Conservation (phyloP, 2,329 filamentous ascomycete species). For the Diaporthe vexans region DNA sequence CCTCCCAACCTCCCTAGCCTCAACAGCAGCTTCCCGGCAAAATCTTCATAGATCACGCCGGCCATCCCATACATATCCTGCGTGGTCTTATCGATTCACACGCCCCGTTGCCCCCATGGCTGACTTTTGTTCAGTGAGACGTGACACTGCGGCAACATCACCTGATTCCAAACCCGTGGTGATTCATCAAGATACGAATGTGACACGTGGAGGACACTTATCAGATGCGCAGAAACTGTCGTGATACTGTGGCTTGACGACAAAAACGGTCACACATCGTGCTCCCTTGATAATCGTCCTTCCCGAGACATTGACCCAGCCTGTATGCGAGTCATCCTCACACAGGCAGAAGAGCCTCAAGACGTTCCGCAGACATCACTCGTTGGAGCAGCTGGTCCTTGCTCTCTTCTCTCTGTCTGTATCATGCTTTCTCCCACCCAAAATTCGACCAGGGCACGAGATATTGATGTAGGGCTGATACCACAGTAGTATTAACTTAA, state of each 20-base stretch:
- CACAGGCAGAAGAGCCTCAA: constrained; percentile 15
- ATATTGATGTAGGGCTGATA: constrained; percentile 3
- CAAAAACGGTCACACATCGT: neutral
- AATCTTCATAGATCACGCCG: neutral
- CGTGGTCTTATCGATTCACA: too few species aligned
- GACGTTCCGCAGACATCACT: neutral
- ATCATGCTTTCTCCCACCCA: neutral
- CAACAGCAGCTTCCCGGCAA: neutral
- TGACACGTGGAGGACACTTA: neutral
- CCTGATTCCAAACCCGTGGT: neutral
- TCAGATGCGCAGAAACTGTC: neutral
- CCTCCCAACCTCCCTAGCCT: too few species aligned
- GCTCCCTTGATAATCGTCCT: neutral
- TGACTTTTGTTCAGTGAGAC: neutral
- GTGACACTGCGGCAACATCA: neutral
- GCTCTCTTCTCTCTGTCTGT: neutral
- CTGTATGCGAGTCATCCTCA: constrained; percentile 15
- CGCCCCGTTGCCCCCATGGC: too few species aligned
- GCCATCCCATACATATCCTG: too few species aligned
- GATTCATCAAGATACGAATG: neutral
- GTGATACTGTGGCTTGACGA: constrained; percentile 31
- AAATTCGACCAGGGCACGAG: neutral
- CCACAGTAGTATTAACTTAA: constrained; percentile 22
- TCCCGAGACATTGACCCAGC: constrained; percentile 21
- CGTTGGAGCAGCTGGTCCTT: neutral